Evolutionary conservation across 352 stramenopile genomes (phyloP).

Genomic region (Globisporangium radiosum): DNA sequence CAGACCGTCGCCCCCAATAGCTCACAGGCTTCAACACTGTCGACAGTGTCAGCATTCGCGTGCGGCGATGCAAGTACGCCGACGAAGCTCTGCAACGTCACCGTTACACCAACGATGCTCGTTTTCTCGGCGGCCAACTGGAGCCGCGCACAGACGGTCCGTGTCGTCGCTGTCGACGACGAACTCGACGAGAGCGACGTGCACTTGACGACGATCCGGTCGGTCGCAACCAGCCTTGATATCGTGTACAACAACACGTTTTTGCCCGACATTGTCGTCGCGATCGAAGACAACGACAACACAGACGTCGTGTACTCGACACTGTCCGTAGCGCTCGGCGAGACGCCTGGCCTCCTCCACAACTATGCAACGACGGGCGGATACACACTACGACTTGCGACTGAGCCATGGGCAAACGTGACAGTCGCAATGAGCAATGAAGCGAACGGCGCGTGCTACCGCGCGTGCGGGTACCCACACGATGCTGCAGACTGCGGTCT

Average conservation of each 20-base stretch:
- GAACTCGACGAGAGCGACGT: conserved; percentile 58
- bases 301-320: conserved; percentile 44
- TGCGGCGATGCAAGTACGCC: conserved; percentile 12
- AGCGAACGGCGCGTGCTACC: conserved; percentile 51
- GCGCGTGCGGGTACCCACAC: conserved; percentile 60
- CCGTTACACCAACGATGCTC: conserved; percentile 35
- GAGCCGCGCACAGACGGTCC: conserved; percentile 55
- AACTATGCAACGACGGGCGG: conserved; percentile 18
- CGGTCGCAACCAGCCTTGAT: conserved; percentile 35
- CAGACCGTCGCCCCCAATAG: conserved; percentile 4
- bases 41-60: background rate
- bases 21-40: conserved; percentile 1
- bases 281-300: conserved; percentile 60
- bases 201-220: conserved; percentile 48
- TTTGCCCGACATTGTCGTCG: conserved; percentile 57
- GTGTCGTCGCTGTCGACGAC: conserved; percentile 66
- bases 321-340: conserved; percentile 26
- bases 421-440: conserved; percentile 79
- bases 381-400: conserved; percentile 46
- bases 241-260: conserved; percentile 51
- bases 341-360: conserved; percentile 20
- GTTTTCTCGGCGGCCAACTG: conserved; percentile 49
- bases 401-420: conserved; percentile 64
- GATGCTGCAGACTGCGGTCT: conserved; percentile 44
- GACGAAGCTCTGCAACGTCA: conserved; percentile 58